Evolutionary conservation across 2,329 filamentous ascomycete genomes (phyloP), one percentile per base, ranked within the genome.

Genomic region (Aspergillus puulaauensis): DNA sequence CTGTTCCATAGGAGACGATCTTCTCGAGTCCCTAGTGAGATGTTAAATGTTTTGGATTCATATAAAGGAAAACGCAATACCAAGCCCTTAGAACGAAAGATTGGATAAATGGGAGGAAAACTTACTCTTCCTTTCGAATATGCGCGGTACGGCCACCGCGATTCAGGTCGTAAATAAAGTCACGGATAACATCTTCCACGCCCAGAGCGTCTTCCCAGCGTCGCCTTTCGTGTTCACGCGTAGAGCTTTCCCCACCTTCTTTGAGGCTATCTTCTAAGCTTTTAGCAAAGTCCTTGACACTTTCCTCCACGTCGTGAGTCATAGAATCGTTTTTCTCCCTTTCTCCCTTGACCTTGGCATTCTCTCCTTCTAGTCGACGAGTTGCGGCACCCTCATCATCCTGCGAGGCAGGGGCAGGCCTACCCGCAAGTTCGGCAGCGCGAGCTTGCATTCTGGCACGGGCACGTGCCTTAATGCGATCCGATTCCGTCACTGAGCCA

Each of bases 381-480:
- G 92, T 87, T 3, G 90, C 91, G 62, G 90, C 90, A 24, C 84
- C 82, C 62, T 93, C 89, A 63, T 96, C 90, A 59, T 88, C 84
- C 46, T 79, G 80, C 2, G 80, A 74, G 39, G 90, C 86, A 47
- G 87, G 81, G 44, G 88, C 79, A 70, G 93, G 92, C 74, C 89
- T 91, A 57, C 95, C 95, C 21, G 92, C 91, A 62, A 99, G 79
- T 17, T 95, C 93, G 56, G 95, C 95, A 65, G 95, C 93, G 59
- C 95, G 89, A 69, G 96, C 93, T 77, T 98, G 93, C 95, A 99
- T 99, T 87, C 97, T 96, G 40, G 93, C 93, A 77, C 93, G 96
- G 33, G 95, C 93, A 65, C 93, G 87, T 37, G 95, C 95, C 79
- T 97, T 98, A 64, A 98, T 85, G 54, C 93, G 87, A 76, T 99